phyloP scores from a whole-genome alignment of 169 alveolate genomes.

The Babesia bovis region DNA sequence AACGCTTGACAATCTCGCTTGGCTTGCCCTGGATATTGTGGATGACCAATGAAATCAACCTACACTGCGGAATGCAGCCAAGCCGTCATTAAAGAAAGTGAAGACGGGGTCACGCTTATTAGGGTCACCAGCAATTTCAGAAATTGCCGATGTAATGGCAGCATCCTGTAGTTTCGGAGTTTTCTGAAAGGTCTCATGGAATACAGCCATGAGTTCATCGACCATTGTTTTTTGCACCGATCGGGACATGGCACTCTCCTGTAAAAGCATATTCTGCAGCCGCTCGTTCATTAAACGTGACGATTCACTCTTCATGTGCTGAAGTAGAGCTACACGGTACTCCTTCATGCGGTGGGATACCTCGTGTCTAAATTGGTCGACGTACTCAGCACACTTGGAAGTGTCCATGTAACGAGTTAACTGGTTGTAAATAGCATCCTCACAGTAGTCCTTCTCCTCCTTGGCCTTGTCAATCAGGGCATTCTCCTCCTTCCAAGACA shows the following conservation, averaged over 20 bases:
- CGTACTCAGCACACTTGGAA: slow-evolving; percentile 58
- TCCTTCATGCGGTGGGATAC: slow-evolving; percentile 53
- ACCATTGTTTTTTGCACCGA: slow-evolving; percentile 59
- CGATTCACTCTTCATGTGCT: slow-evolving; percentile 48
- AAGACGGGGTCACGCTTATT: slow-evolving; percentile 43
- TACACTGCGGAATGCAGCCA: slow-evolving; percentile 47
- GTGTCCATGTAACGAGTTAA: slow-evolving; percentile 71
- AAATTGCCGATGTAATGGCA: slow-evolving; percentile 40
- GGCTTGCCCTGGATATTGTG: slow-evolving; percentile 13
- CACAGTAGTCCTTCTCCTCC: slow-evolving; percentile 79
- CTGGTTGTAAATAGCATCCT: slow-evolving; percentile 78
- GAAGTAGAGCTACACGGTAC: slow-evolving; percentile 46
- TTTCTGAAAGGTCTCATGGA: slow-evolving; percentile 34
- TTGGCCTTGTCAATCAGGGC: slow-evolving; percentile 74
- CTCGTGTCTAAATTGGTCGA: slow-evolving; percentile 42
- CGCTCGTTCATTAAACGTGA: slow-evolving; percentile 52
- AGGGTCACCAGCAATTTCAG: slow-evolving; percentile 34
- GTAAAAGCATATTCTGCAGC: slow-evolving; percentile 39
- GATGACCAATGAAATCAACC: background rate
- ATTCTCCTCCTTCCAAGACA: slow-evolving; percentile 81
- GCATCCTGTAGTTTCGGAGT: slow-evolving; percentile 48
- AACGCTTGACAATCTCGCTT: slow-evolving; percentile 42
- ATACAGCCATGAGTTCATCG: slow-evolving; percentile 46
- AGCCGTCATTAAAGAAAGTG: slow-evolving; percentile 48
- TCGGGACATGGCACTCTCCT: slow-evolving; percentile 41